These are phyloP conservation scores for Pseudogymnoascus pannorum DNA, from an alignment of 2,329 filamentous ascomycete genomes.

Conservation along the genomic window DNA sequence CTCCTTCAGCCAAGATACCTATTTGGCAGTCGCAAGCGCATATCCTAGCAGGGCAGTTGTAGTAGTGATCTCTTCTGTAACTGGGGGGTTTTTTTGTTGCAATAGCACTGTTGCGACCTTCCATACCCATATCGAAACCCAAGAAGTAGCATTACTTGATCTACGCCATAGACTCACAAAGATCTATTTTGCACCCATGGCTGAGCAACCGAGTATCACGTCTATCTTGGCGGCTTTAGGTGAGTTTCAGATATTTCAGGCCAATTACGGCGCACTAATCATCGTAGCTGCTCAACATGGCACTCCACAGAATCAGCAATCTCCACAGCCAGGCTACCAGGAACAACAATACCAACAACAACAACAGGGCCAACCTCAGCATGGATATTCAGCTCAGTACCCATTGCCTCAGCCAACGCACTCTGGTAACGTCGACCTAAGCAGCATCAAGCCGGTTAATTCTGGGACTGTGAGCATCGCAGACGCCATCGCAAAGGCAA, in stretches of 20 bases:
- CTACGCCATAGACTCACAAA: background rate
- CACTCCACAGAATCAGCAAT: slow-evolving; percentile 31
- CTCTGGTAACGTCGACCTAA: slow-evolving; percentile 73
- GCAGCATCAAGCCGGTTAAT: slow-evolving; percentile 68
- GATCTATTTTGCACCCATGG: slow-evolving; percentile 28
- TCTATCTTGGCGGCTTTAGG: slow-evolving; percentile 45
- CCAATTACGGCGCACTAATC: background rate
- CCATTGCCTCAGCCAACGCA: slow-evolving; percentile 49
- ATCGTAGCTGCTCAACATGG: slow-evolving; percentile 12
- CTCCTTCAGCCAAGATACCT: background rate
- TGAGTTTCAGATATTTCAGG: slow-evolving; percentile 21
- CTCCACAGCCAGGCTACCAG: slow-evolving; percentile 30
- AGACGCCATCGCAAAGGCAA: slow-evolving; percentile 78
- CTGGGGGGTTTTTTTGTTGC: background rate
- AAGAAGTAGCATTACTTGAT: background rate
- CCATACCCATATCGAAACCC: background rate
- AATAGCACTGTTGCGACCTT: background rate
- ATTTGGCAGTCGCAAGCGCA: background rate
- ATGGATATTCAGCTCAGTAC: slow-evolving; percentile 35
- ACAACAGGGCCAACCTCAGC: slow-evolving; percentile 32
- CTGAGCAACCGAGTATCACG: slow-evolving; percentile 40
- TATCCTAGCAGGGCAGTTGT: background rate
- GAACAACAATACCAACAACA: slow-evolving; percentile 33
- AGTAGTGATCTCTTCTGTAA: background rate
- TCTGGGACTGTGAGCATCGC: slow-evolving; percentile 77